Evolutionary conservation across 2,329 filamentous ascomycete genomes (phyloP), one percentile per base, ranked within the genome.

Genomic region (Fusarium coicis): DNA sequence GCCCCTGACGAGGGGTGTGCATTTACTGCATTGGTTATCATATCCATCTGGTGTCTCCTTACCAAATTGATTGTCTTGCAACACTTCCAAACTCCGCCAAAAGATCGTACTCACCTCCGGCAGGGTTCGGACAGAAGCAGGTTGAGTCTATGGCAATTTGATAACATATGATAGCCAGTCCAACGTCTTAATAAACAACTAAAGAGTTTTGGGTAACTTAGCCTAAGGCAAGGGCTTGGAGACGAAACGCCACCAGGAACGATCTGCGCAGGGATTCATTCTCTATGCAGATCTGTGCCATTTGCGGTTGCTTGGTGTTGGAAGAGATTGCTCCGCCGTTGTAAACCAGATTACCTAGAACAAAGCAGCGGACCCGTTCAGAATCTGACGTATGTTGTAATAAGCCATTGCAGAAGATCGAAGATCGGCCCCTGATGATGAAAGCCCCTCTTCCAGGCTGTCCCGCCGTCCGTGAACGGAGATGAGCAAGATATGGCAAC

Each of bases 261-360:
- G 76, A 78, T 78, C 76, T 70, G 66, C 76, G 54, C 76, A 76
- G 72, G 76, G 76, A 74, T 77, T 42, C 36, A 54, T 30, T 54
- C 23, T 42, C 36, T 62, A 63, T 62, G 76, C 60, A 74, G 76
- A 78, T 78, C 76, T 72, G 74, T 67, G 52, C 75, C 70, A 60
- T 73, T 69, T 75, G 68, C 69, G 73, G 71, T 60, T 56, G 66
- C 50, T 66, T 73, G 57, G 52, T 64, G 73, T 67, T 60, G 37
- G 65, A 62, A 68, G 44, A 66, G 52, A 68, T 59, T 42, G 26
- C 40, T 61, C 69, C 68, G 68, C 72, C 42, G 53, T 64, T 53
- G 49, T 54, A 61, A 61, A 60, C 67, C 61, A 56, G 63, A 61
- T 56, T 68, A 26, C 49, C 49, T 52, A 43, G 43, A 55, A 66